Conservation (phyloP, 2,329 filamentous ascomycete species). For the Pseudogymnoascus sp. region DNA sequence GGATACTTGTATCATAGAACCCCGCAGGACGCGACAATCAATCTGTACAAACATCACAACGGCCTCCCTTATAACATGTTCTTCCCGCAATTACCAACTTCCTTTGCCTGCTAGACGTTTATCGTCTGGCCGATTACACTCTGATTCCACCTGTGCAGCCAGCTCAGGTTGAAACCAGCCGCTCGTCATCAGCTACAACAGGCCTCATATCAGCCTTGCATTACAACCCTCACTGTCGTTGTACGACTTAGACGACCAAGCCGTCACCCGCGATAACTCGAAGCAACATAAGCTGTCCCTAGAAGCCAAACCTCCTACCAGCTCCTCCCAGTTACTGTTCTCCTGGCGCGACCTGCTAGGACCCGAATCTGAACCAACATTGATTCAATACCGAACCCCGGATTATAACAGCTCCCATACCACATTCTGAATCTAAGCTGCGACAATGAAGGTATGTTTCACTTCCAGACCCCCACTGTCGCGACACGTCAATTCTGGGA, state of each 20-base stretch:
- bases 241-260: constrained; percentile 19
- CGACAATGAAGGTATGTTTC: constrained; percentile 21
- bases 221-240: constrained; percentile 8
- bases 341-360: neutral
- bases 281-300: neutral
- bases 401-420: neutral
- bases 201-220: constrained; percentile 21
- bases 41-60: constrained; percentile 17
- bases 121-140: constrained; percentile 36
- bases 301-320: neutral
- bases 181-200: constrained; percentile 36
- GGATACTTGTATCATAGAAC: constrained; percentile 11
- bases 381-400: neutral
- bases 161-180: constrained; percentile 36
- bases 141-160: constrained; percentile 37
- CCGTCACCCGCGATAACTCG: neutral
- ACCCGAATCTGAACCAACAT: neutral
- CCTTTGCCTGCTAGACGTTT: constrained; percentile 35
- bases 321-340: neutral
- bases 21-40: constrained; percentile 14
- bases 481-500: neutral
- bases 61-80: constrained; percentile 17
- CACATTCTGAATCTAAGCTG: constrained; percentile 23
- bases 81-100: constrained; percentile 14
- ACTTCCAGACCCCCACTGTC: constrained; percentile 21